Base-by-base conservation (phyloP, 1,139 yeast genomes). In the Hyphopichia pseudoburtonii region DNA sequence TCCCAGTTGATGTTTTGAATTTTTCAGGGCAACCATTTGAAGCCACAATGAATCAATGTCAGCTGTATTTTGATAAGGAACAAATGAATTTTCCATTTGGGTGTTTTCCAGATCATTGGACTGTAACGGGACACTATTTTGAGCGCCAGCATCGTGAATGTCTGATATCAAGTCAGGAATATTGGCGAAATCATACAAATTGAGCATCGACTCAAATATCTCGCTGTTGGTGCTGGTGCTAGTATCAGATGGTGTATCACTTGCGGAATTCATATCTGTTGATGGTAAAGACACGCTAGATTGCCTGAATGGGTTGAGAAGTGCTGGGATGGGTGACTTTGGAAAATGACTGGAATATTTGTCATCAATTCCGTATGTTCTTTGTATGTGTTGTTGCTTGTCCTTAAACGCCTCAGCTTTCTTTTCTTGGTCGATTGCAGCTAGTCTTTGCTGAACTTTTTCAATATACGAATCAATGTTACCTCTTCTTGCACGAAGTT, bases 1-100 rank as follows among this genome's bases (percentile, higher is more conserved):
- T n/a, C n/a, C n/a, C n/a, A n/a, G n/a, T n/a, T n/a, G n/a, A n/a
- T n/a, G 23, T 21, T 10, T 21, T 21, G 23, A 21, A 27, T 27
- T 27, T 16, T 19, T 33, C 16, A 28, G 32, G 2, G 31, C 27
- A 8, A 33, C 9, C 10, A 33, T 8, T 21, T 33, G 36, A n/a
- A 28, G 11, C 36, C 36, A 33, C 7, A 19, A 12, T 5, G 21
- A 19, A 22, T 33, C 36, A n/a, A 33, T 21, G n/a, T 33, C 36
- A 2, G 30, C 8, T 3, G 17, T n/a, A 16, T 25, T 27, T 21
- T 15, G 12, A 14, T 21, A 33, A 8, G 10, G 17, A 11, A 5
- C 17, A n/a, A 27, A 17, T 8, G 7, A 5, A n/a, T n/a, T n/a
- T n/a, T n/a, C n/a, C n/a, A n/a, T n/a, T n/a, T n/a, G n/a, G n/a